Conservation (phyloP, 2,329 filamentous ascomycete species). For the Neoscytalidium dimidiatum region DNA sequence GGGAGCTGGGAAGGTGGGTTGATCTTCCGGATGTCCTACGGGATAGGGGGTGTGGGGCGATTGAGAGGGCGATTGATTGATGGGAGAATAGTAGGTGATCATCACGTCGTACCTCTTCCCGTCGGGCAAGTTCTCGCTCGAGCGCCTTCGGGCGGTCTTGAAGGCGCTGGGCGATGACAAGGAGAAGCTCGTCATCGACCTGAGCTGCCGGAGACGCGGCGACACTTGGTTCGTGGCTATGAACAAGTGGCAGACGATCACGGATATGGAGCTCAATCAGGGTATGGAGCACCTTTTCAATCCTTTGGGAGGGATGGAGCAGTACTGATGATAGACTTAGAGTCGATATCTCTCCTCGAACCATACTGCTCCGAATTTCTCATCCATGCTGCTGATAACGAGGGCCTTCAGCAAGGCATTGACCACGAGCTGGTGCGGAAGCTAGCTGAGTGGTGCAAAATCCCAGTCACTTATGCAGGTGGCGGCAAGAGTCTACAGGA, state of each 20-base stretch:
- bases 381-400: slow-evolving; percentile 95
- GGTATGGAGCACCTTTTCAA: too few relatives aligned
- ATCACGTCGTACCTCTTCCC: slow-evolving; percentile 96
- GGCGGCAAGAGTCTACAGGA: slow-evolving; percentile 84
- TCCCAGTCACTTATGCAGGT: slow-evolving; percentile 94
- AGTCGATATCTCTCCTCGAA: slow-evolving; percentile 77
- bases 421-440: slow-evolving; percentile 79
- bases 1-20: slow-evolving; percentile 82
- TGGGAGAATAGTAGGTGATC: slow-evolving; percentile 70
- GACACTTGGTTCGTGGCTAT: slow-evolving; percentile 94
- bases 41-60: neutral
- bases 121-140: slow-evolving; percentile 75
- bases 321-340: slow-evolving; percentile 47
- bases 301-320: neutral
- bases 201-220: slow-evolving; percentile 80
- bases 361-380: slow-evolving; percentile 96
- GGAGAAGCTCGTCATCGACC: slow-evolving; percentile 85
- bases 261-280: slow-evolving; percentile 89
- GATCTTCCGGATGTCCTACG: neutral
- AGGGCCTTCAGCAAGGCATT: slow-evolving; percentile 88
- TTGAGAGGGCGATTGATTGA: neutral
- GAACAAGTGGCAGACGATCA: slow-evolving; percentile 98
- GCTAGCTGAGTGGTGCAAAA: slow-evolving; percentile 81
- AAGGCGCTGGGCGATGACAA: slow-evolving; percentile 71
- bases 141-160: slow-evolving; percentile 73